phyloP scores from a whole-genome alignment of 768 basidiomycete species.

The Lepiota brunneoincarnata region DNA sequence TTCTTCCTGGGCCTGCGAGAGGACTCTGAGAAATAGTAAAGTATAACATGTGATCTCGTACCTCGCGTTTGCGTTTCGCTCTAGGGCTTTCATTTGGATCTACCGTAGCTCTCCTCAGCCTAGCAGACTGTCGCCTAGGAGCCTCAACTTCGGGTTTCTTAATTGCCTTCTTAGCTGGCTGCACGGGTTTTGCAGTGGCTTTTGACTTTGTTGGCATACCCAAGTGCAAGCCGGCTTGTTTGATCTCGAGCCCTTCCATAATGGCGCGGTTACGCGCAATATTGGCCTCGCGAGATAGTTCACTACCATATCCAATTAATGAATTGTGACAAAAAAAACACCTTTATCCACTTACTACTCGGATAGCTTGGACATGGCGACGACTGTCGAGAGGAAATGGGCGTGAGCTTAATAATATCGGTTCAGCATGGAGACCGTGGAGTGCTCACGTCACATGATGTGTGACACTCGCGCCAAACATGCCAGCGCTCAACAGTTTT shows the following conservation, averaged over 20 bases:
- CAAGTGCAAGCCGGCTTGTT: constrained; percentile 18
- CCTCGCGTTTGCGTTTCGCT: constrained; percentile 67
- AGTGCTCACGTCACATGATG: no score
- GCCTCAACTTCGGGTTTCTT: constrained; percentile 38
- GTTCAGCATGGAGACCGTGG: no score
- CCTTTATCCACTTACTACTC: constrained; percentile 42
- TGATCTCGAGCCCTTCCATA: constrained; percentile 40
- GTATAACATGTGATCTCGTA: constrained; percentile 21
- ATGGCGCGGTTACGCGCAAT: constrained; percentile 79
- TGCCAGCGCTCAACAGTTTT: no score
- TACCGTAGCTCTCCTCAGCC: constrained; percentile 44
- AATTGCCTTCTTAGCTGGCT: constrained; percentile 55
- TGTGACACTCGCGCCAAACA: no score
- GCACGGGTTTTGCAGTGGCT: constrained; percentile 58
- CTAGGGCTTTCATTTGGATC: constrained; percentile 66
- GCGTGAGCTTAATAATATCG: no score
- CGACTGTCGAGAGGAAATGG: neutral
- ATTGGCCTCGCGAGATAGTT: constrained; percentile 75
- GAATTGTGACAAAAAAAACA: neutral
- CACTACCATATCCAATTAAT: constrained; percentile 31
- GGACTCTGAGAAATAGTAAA: neutral
- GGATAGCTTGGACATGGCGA: constrained; percentile 42
- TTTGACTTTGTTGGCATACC: constrained; percentile 33
- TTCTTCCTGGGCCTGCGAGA: constrained; percentile 46
- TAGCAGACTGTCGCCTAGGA: constrained; percentile 66